Base-by-base conservation (phyloP, 2,329 filamentous ascomycete genomes). In the Phialophora chinensis region DNA sequence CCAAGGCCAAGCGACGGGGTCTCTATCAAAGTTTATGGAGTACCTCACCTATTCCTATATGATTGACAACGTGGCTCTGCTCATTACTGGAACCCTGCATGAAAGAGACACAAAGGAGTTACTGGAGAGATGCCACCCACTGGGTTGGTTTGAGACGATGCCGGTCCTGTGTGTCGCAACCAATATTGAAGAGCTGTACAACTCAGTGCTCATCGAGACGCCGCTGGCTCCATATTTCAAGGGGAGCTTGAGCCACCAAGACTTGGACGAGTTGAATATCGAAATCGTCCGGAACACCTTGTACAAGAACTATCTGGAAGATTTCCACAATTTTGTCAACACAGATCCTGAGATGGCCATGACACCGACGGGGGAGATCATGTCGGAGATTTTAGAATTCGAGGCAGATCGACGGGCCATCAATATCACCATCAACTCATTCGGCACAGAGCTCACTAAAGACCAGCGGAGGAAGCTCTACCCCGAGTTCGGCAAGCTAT, bases 41-140 rank as follows among this genome's bases (percentile, higher is more conserved):
- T 99, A 97, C 80, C 84, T 99, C 68, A 99, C 95, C 1, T 99
- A 99, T 79, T 94, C 93, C 69, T 99, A 99, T 85, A 99, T 99
- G 95, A 99, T 99, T 80, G 95, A 99, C 82, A 99, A 99, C 75
- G 93, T 99, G 61, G 95, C 96, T 47, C 89, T 99, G 49, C 88
- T 99, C 75, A 99, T 99, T 79, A 99, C 95, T 25, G 95, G 95
- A 69, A 99, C 95, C 12, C 87, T 99, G 33, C 95, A 99, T 81
- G 96, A 99, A 82, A 88, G 95, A 77, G 95, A 99, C 79, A 99
- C 95, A 3, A 89, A 93, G 67, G 95, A 99, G 81, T 87, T 99
- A 69, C 83, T 99, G 62, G 95, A 98, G 77, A 86, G 95, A 79
- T 99, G 96, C 80, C 96, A 99, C 75, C 95, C 95, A 6, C 86